Evolutionary conservation across 2,329 filamentous ascomycete species (phyloP).

Genomic region (Arthrinium phaeospermum): DNA sequence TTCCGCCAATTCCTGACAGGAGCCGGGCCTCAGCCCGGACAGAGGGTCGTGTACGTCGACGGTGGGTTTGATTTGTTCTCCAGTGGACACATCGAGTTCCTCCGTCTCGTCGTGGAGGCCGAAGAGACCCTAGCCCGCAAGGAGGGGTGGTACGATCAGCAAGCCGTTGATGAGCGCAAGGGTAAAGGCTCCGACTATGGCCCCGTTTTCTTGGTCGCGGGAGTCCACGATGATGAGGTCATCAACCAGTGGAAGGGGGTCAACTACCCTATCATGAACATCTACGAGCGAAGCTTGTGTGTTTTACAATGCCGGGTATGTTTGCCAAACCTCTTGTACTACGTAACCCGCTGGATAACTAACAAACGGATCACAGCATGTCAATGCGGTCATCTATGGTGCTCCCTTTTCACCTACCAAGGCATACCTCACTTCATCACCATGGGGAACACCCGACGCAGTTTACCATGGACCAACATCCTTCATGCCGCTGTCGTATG

Average conservation of each 20-base stretch:
- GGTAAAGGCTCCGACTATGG: slow-evolving; percentile 75
- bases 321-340: slow-evolving; percentile 3
- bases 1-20: slow-evolving; percentile 76
- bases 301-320: slow-evolving; percentile 90
- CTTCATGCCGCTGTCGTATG: slow-evolving; percentile 82
- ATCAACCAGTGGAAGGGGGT: slow-evolving; percentile 97
- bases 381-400: slow-evolving; percentile 86
- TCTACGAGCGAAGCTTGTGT: slow-evolving; percentile 93
- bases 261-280: slow-evolving; percentile 99
- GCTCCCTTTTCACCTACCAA: slow-evolving; percentile 87
- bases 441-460: slow-evolving; percentile 74
- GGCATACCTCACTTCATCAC: slow-evolving; percentile 76
- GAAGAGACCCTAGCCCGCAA: slow-evolving; percentile 73
- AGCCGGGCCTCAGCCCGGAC: slow-evolving; percentile 73
- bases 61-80: slow-evolving; percentile 97
- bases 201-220: slow-evolving; percentile 87
- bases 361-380: slow-evolving; percentile 62
- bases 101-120: slow-evolving; percentile 74
- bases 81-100: slow-evolving; percentile 94
- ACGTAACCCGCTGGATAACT: slow-evolving; percentile 20
- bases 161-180: slow-evolving; percentile 66
- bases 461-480: slow-evolving; percentile 97
- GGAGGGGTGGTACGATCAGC: slow-evolving; percentile 76
- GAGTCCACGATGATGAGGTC: slow-evolving; percentile 91
- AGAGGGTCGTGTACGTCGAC: slow-evolving; percentile 92